Evolutionary conservation across 176 grass and related monocot species (phyloP).

Genomic region (Poa pratensis): DNA sequence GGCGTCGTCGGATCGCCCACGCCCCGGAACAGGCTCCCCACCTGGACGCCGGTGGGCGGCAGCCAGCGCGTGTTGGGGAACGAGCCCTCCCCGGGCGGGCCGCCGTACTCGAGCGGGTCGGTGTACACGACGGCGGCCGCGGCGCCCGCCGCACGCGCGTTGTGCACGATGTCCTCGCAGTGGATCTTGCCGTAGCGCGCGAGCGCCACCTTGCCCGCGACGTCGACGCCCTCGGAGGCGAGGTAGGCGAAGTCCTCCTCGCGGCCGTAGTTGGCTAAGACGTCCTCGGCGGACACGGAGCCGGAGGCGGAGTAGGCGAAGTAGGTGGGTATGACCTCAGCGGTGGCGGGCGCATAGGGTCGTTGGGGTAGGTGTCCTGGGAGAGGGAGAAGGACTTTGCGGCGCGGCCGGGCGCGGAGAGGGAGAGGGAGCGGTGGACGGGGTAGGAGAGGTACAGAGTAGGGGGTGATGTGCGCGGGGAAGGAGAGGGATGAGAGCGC

Average conservation of each 20-base stretch:
- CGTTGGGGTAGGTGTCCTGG: constrained; percentile 53
- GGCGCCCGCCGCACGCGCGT: constrained; percentile 63
- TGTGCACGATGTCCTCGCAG: constrained; percentile 75
- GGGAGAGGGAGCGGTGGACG: constrained; percentile 71
- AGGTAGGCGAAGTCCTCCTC: constrained; percentile 74
- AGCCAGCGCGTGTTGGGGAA: constrained; percentile 70
- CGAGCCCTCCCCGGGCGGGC: constrained; percentile 16
- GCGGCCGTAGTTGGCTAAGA: constrained; percentile 86
- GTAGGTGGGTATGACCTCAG: constrained; percentile 65
- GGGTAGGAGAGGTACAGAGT: constrained; percentile 82
- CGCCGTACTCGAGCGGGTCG: constrained; percentile 71
- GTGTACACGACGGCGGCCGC: constrained; percentile 68
- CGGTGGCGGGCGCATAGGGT: constrained; percentile 49
- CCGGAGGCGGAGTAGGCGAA: constrained; percentile 72
- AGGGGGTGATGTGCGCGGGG: constrained; percentile 55
- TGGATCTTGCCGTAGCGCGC: constrained; percentile 77
- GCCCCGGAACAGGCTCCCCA: constrained; percentile 60
- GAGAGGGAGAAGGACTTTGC: constrained; percentile 49
- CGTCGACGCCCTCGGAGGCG: constrained; percentile 47
- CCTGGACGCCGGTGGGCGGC: constrained; percentile 78
- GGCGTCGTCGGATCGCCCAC: constrained; percentile 79
- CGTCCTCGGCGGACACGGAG: constrained; percentile 61
- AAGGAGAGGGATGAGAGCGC: constrained; percentile 49
- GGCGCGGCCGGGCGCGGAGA: constrained; percentile 38
- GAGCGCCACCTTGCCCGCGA: constrained; percentile 61